Conservation (phyloP, 805 yeast genomes). For the Wickerhamomyces mucosus region DNA sequence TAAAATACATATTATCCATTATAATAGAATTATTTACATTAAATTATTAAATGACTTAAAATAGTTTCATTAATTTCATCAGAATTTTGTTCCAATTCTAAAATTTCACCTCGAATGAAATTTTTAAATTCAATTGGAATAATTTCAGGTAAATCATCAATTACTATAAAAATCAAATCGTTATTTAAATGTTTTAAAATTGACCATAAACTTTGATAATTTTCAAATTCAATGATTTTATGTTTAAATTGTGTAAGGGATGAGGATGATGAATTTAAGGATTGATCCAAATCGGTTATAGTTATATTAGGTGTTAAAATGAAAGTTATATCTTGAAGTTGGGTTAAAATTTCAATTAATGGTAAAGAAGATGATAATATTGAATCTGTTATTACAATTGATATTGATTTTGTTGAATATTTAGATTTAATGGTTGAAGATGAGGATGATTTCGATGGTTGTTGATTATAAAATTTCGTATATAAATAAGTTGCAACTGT, state of each 20-base stretch:
- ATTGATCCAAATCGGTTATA: slow-evolving; percentile 10
- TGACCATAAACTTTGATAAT: slow-evolving; percentile 41
- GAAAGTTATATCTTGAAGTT: slow-evolving; percentile 23
- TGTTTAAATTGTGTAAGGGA: slow-evolving; percentile 24
- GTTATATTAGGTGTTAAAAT: slow-evolving; percentile 25
- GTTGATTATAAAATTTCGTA: neutral
- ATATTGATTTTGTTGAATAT: slow-evolving; percentile 16
- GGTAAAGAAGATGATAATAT: slow-evolving; percentile 18
- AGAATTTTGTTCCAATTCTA: slow-evolving; percentile 16
- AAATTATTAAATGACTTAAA: slow-evolving; percentile 13
- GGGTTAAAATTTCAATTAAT: slow-evolving; percentile 14
- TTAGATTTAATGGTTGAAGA: neutral
- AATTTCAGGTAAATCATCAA: slow-evolving; percentile 17
- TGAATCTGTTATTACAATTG: slow-evolving; percentile 19
- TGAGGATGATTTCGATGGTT: neutral
- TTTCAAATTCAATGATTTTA: slow-evolving; percentile 29
- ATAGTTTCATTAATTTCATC: slow-evolving; percentile 17
- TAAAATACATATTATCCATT: too few relatives aligned
- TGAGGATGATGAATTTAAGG: slow-evolving; percentile 16
- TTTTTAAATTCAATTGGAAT: slow-evolving; percentile 24
- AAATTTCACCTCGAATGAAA: slow-evolving; percentile 18
- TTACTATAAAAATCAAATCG: slow-evolving; percentile 21
- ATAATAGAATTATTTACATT: too few relatives aligned
- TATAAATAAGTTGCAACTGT: slow-evolving; percentile 7
- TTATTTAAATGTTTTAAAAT: slow-evolving; percentile 42